Evolutionary conservation across 2,329 filamentous ascomycete species (phyloP).

Genomic region (Pseudocercospora cruenta): DNA sequence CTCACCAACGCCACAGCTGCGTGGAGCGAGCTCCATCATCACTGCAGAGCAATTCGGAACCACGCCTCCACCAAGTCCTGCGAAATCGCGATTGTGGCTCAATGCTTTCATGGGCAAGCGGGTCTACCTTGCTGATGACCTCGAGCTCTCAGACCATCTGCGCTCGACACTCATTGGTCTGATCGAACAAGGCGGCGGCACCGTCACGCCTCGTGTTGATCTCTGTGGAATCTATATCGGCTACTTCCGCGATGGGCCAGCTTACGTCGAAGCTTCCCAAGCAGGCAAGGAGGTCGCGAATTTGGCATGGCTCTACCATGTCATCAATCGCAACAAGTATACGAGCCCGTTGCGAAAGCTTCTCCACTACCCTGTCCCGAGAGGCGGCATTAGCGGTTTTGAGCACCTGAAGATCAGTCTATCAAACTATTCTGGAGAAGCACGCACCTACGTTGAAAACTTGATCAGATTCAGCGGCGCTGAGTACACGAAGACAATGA

Average conservation of each 20-base stretch:
- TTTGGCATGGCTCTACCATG: constrained; percentile 87
- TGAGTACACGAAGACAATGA: constrained; percentile 92
- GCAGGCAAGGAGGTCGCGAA: constrained; percentile 84
- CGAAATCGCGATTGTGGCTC: constrained; percentile 56
- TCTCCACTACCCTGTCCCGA: constrained; percentile 86
- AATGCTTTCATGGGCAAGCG: constrained; percentile 76
- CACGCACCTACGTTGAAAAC: constrained; percentile 90
- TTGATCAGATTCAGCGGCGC: constrained; percentile 82
- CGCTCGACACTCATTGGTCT: constrained; percentile 70
- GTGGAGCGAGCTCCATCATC: constrained; percentile 65
- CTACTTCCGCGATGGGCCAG: constrained; percentile 77
- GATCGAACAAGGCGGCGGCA: constrained; percentile 71
- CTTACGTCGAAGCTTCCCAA: constrained; percentile 78
- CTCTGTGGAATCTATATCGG: constrained; percentile 84
- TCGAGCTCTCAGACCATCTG: constrained; percentile 70
- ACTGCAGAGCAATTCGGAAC: constrained; percentile 45
- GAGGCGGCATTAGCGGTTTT: constrained; percentile 78
- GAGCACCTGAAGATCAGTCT: constrained; percentile 77
- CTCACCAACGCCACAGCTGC: constrained; percentile 53
- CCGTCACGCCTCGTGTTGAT: constrained; percentile 65
- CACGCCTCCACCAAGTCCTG: constrained; percentile 45
- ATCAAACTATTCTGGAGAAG: constrained; percentile 95
- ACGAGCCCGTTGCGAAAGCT: constrained; percentile 80
- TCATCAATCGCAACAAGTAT: constrained; percentile 88
- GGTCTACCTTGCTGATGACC: constrained; percentile 76